Evolutionary conservation across 192 early-diverging fungal genomes (phyloP).

Genomic region (Linnemannia elongata): DNA sequence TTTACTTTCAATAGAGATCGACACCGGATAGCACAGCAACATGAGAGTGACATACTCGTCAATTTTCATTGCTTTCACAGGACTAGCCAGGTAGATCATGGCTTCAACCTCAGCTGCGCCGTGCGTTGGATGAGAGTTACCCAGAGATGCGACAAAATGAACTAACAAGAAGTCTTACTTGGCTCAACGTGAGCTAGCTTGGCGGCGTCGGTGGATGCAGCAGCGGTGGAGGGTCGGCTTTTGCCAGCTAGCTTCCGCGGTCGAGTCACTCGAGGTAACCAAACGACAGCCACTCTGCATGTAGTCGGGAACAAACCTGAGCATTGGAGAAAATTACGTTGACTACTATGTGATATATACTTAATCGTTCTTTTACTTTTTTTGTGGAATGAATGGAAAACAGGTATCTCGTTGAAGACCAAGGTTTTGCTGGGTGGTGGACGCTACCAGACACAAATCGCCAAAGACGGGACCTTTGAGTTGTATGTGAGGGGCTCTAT

Average conservation of each 20-base stretch:
- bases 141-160: no score
- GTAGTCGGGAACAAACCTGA: no score
- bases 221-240: conserved; percentile 11
- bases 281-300: neutral
- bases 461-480: conserved; percentile 20
- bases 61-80: neutral
- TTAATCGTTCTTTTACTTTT: no score
- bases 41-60: neutral
- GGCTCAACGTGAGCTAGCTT: neutral
- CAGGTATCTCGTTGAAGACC: conserved; percentile 34
- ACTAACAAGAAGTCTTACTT: neutral
- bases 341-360: no score
- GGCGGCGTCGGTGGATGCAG: neutral
- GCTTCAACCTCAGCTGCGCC: neutral
- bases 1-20: neutral
- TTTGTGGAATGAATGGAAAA: neutral
- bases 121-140: no score
- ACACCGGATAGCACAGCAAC: neutral
- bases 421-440: conserved; percentile 23
- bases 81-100: neutral
- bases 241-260: conserved; percentile 23
- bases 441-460: conserved; percentile 7
- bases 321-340: no score
- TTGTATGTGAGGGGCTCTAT: conserved; percentile 1
- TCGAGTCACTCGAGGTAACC: conserved; percentile 19